Percentiles rank a stretch among this genome's conserved stretches.
Evolutionary conservation across 805 yeast genomes (phyloP).

Genomic region (Blastobotrys terrestris): DNA sequence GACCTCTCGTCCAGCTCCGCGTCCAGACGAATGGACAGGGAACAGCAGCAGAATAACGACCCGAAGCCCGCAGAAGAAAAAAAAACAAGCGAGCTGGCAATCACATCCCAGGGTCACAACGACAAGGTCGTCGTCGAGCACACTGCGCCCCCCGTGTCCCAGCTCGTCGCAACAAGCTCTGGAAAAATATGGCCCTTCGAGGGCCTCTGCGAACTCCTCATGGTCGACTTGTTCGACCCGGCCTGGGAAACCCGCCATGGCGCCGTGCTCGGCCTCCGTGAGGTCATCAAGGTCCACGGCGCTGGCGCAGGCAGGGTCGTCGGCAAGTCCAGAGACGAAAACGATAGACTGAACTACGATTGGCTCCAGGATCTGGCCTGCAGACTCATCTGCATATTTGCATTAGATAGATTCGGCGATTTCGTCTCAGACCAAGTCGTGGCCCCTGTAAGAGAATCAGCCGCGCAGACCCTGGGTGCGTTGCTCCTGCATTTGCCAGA

Average conservation of each 20-base stretch:
- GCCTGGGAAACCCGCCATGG: conserved; percentile 97
- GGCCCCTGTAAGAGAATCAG: conserved; percentile 96
- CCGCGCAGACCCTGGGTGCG: conserved; percentile 92
- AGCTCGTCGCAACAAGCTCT: conserved; percentile 55
- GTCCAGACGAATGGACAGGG: conserved; percentile 19
- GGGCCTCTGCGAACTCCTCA: conserved; percentile 77
- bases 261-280: conserved; percentile 86
- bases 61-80: conserved; percentile 28
- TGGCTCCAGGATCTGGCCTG: conserved; percentile 86
- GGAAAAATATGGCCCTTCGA: conserved; percentile 90
- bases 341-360: conserved; percentile 54
- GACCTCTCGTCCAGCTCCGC: conserved; percentile 28
- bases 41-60: conserved; percentile 14
- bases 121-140: conserved; percentile 82
- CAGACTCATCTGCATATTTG: conserved; percentile 76
- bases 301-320: conserved; percentile 75
- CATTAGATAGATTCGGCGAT: conserved; percentile 93
- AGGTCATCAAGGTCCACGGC: conserved; percentile 76
- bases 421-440: conserved; percentile 96
- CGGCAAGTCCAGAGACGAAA: conserved; percentile 55
- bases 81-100: conserved; percentile 36
- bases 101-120: conserved; percentile 75
- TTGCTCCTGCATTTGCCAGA: conserved; percentile 67
- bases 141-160: conserved; percentile 53
- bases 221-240: conserved; percentile 75